A percentile compares a stretch with the other conserved stretches of the same genome.
These are phyloP conservation scores for Alternaria infectoria DNA, from an alignment of 2,329 filamentous ascomycete species.

Conservation along the genomic window DNA sequence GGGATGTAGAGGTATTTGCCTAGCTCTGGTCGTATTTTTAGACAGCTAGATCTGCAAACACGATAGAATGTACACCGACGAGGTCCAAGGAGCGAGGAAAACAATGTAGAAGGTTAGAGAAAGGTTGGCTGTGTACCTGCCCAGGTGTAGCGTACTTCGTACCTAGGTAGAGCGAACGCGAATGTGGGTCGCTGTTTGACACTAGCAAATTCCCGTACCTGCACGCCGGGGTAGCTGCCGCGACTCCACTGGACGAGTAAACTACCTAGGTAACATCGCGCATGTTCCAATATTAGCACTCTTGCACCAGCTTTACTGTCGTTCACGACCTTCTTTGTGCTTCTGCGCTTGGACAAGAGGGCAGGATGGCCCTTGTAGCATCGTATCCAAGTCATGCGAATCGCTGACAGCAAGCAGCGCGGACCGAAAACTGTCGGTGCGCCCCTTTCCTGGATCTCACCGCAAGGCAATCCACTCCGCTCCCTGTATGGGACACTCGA, in stretches of 20 bases:
- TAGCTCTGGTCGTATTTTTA: not conserved
- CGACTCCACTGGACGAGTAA: not conserved
- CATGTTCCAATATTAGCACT: not conserved
- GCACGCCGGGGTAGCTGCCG: not conserved
- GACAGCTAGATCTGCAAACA: not conserved
- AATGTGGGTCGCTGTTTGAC: not conserved
- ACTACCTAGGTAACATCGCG: not conserved
- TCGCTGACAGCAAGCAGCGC: not conserved
- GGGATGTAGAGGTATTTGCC: not conserved
- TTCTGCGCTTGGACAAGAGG: not conserved
- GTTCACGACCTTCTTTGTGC: not conserved
- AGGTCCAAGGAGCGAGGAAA: not conserved
- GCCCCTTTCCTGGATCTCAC: not conserved
- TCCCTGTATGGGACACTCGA: not conserved
- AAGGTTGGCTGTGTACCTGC: not conserved
- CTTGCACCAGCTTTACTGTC: not conserved
- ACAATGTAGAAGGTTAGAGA: not conserved
- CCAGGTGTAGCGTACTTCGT: not conserved
- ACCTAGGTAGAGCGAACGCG: not conserved
- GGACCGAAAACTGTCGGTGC: not conserved
- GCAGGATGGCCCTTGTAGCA: not conserved
- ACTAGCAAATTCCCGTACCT: not conserved
- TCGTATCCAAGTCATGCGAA: not conserved
- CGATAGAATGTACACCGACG: not conserved
- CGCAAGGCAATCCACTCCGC: not conserved